phyloP scores from a whole-genome alignment of 1,139 yeast species.

The Taphrina pruni region DNA sequence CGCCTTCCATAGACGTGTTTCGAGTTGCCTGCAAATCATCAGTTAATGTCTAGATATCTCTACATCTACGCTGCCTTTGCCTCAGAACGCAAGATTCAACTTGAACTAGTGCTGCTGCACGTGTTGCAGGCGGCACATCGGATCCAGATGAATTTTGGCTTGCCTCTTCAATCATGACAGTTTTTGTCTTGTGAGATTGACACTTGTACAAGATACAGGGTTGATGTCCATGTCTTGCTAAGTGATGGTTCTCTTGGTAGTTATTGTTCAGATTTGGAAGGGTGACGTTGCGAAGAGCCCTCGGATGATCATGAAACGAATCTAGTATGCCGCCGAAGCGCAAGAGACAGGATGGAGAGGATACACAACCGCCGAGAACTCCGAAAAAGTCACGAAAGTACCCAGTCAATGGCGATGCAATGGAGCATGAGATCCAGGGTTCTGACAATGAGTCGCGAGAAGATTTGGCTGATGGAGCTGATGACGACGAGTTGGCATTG shows the following conservation, averaged over 20 bases:
- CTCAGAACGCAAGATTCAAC: too few relatives aligned
- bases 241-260: too few relatives aligned
- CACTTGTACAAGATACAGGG: too few relatives aligned
- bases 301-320: neutral
- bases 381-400: conserved; percentile 1
- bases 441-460: neutral
- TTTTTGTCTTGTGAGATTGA: neutral
- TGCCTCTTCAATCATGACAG: neutral
- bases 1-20: neutral
- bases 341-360: neutral
- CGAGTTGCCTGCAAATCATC: too few relatives aligned
- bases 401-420: neutral
- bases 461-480: neutral
- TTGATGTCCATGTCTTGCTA: neutral
- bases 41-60: too few relatives aligned
- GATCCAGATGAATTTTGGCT: neutral
- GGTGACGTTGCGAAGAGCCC: neutral
- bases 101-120: too few relatives aligned
- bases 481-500: conserved; percentile 24
- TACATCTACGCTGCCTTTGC: too few relatives aligned
- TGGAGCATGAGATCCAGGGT: neutral
- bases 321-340: conserved; percentile 11
- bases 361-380: neutral
- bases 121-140: too few relatives aligned
- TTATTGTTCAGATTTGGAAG: too few relatives aligned